A percentile compares a stretch with the other conserved stretches of the same genome.
phyloP scores from a whole-genome alignment of 805 yeast genomes.

The Pichia sporocuriosa region DNA sequence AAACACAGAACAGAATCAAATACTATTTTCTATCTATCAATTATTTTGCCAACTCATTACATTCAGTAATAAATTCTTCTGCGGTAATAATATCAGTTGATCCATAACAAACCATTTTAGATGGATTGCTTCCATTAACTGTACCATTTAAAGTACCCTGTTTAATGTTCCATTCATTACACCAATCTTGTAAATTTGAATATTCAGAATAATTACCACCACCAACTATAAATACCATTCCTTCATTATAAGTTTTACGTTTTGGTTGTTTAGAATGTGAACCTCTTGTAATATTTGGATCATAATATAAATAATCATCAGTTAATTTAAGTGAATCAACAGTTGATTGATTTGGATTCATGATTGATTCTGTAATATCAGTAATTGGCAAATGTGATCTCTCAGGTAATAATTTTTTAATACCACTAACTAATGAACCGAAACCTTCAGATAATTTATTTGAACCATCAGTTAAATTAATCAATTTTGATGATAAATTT shows the following conservation, averaged over 20 bases:
- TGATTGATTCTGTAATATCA: conserved; percentile 80
- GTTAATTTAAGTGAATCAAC: conserved; percentile 63
- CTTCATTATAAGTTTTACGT: conserved; percentile 71
- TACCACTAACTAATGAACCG: conserved; percentile 80
- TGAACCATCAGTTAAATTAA: conserved; percentile 69
- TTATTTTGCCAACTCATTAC: conserved; percentile 40
- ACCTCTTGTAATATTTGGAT: conserved; percentile 82
- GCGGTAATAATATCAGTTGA: conserved; percentile 75
- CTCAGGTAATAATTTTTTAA: conserved; percentile 81
- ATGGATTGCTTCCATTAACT: conserved; percentile 15
- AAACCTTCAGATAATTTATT: conserved; percentile 75
- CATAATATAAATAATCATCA: conserved; percentile 85
- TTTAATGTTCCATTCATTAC: conserved; percentile 25
- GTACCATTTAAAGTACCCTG: conserved; percentile 6
- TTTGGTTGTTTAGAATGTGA: conserved; percentile 85
- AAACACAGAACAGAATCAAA: no score
- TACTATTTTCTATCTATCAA: no score
- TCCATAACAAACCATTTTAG: conserved; percentile 75
- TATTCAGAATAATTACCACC: conserved; percentile 96
- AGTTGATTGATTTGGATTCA: conserved; percentile 70
- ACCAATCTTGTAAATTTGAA: conserved; percentile 90
- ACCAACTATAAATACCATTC: conserved; percentile 88
- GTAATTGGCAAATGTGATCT: conserved; percentile 86
- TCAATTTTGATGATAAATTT: conserved; percentile 68
- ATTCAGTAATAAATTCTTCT: conserved; percentile 58